phyloP scores from a whole-genome alignment of 768 basidiomycete species.

The Russula virescens region DNA sequence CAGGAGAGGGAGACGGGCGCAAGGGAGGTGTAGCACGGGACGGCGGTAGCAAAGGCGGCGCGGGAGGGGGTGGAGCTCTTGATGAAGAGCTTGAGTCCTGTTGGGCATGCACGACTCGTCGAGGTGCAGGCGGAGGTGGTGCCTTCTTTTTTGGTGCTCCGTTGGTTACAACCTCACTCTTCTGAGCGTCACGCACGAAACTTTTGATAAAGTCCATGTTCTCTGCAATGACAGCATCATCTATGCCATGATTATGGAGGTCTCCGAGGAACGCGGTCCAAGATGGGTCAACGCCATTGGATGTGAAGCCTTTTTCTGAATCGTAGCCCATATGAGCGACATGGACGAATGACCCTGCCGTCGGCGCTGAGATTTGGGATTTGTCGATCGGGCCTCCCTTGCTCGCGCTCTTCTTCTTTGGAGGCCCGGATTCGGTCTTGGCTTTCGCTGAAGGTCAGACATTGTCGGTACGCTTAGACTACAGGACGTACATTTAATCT shows the following conservation, averaged over 20 bases:
- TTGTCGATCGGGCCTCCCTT: constrained; percentile 86
- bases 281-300: too few relatives aligned
- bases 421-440: constrained; percentile 40
- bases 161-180: constrained; percentile 22
- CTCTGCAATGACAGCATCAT: constrained; percentile 61
- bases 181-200: constrained; percentile 56
- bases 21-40: constrained; percentile 29
- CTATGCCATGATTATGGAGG: constrained; percentile 61
- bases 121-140: constrained; percentile 36
- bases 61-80: constrained; percentile 42
- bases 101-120: constrained; percentile 26
- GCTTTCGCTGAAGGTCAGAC: constrained; percentile 31
- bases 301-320: too few relatives aligned
- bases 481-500: constrained; percentile 35
- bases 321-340: too few relatives aligned
- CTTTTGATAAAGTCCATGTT: constrained; percentile 87
- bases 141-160: constrained; percentile 29
- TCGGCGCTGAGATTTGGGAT: constrained; percentile 90
- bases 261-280: constrained; percentile 72
- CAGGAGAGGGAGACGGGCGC: constrained; percentile 29
- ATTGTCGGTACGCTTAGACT: not conserved
- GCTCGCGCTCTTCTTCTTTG: constrained; percentile 49
- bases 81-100: constrained; percentile 27
- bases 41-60: constrained; percentile 36
- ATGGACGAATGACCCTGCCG: too few relatives aligned